Base-by-base conservation (phyloP, 306 rosid genomes). In the Vigna reflexopilosa region DNA sequence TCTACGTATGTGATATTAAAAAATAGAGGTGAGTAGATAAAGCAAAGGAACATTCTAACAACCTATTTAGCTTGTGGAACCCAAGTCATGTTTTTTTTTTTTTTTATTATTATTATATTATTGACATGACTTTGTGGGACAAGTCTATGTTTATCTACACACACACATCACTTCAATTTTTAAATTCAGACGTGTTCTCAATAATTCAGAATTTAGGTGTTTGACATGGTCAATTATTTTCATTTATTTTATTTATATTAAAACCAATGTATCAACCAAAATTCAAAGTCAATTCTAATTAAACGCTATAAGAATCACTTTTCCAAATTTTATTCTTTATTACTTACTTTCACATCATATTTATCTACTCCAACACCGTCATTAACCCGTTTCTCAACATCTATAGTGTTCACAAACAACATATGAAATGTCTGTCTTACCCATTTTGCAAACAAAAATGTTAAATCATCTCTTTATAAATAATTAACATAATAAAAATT, bases 111-210 rank as follows among this genome's bases (percentile, higher is more conserved):
- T 8, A 70, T 40, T 72, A 44, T 48, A 28, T 54, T 3, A 6
- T 12, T 57, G 71, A 38, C 17, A 48, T 24, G 73, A 45, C 82
- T 79, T 73, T 73, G 68, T 50, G 66, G 56, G 70, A 73, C 74
- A 42, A 44, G 26, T 78, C 62, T 77, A 58, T 70, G 87, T 68
- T 86, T 88, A 86, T 86, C 88, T 75, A 20, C 56, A 64, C 45
- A 40, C 40, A n/a, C 16, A 4, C 30, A 72, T 72, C 13, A 63
- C 50, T 3, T 20, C 64, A 45, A 2, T 58, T 47, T 70, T 59
- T 34, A 26, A 56, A 34, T 59, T 8, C 26, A 28, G 72, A 75
- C 58, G 28, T 19, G 78, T 87, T 74, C 79, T 76, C 50, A 70
- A 66, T 26, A 62, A 30, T 42, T 24, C 61, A 40, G 3, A 11